phyloP scores from a whole-genome alignment of 257 asterid genomes.

The Fraxinus pennsylvanica region DNA sequence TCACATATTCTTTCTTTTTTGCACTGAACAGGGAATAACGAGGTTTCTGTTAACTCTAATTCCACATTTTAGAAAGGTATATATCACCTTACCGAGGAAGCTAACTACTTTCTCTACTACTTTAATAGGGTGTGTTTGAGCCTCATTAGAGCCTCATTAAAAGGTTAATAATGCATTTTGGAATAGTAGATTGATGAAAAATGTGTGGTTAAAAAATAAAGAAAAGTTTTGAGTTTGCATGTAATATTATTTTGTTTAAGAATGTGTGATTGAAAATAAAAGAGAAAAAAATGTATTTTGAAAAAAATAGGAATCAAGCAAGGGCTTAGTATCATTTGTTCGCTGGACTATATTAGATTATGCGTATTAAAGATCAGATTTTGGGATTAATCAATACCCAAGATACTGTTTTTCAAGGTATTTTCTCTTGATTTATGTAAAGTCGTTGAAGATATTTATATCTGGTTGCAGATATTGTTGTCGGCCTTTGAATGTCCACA shows the following conservation, averaged over 20 bases:
- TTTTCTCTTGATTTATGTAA: neutral
- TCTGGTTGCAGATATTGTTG: constrained; percentile 65
- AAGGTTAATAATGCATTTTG: no score
- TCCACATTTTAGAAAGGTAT: constrained; percentile 95
- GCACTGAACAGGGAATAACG: constrained; percentile 67
- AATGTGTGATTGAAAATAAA: no score
- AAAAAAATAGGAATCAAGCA: no score
- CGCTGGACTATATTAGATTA: neutral
- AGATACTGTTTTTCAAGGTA: neutral
- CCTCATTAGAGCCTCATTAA: no score
- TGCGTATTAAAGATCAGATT: neutral
- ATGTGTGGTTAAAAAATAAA: no score
- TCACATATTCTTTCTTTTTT: constrained; percentile 6
- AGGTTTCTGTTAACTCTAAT: constrained; percentile 76
- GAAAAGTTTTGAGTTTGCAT: no score
- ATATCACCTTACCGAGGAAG: neutral
- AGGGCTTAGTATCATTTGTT: neutral
- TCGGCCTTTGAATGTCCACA: constrained; percentile 96
- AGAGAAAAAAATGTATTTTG: no score
- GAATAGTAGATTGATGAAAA: no score
- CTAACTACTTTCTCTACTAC: neutral
- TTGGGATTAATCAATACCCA: neutral
- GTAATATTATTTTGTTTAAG: no score
- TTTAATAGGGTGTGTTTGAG: neutral
- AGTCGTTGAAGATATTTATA: neutral